Conservation (phyloP, 2,329 filamentous ascomycete species). For the Pezicula carpinea region DNA sequence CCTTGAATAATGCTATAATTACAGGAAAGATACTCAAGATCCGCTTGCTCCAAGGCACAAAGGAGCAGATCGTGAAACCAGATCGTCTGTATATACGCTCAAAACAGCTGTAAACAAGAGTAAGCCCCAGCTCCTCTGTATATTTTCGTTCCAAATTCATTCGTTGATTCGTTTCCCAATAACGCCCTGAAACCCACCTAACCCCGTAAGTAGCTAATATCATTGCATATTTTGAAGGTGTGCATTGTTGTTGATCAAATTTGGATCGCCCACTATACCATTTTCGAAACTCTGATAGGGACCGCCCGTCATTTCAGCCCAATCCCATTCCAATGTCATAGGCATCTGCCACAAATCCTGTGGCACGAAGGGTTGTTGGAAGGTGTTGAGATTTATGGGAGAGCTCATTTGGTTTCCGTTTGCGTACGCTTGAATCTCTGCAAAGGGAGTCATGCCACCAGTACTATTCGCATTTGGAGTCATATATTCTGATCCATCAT, state of each 20-base stretch:
- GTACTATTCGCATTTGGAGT: conserved; percentile 10
- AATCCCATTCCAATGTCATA: conserved; percentile 83
- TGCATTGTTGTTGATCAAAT: conserved; percentile 17
- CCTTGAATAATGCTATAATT: too few species aligned
- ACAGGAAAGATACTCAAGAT: too few species aligned
- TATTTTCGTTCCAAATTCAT: too few species aligned
- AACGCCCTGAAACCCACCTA: too few species aligned
- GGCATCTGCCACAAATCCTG: conserved; percentile 94
- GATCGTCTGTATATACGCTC: too few species aligned
- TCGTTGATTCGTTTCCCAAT: too few species aligned
- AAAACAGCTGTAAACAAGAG: too few species aligned
- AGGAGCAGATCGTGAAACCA: too few species aligned
- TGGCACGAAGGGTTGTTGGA: conserved; percentile 84
- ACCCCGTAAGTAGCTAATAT: background rate
- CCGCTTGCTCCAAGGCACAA: too few species aligned
- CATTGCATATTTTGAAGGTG: conserved; percentile 4
- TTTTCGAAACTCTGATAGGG: conserved; percentile 61
- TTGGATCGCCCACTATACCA: conserved; percentile 33
- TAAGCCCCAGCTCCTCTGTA: too few species aligned
- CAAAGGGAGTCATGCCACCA: conserved; percentile 21
- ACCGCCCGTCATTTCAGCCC: conserved; percentile 64
- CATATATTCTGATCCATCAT: conserved; percentile 18
- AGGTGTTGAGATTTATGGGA: conserved; percentile 37
- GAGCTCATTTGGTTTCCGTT: conserved; percentile 26
- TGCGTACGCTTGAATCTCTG: conserved; percentile 21